Evolutionary conservation across 163 green algal genomes (phyloP), one percentile per base, ranked within the genome.

Genomic region (Prototheca cutis): DNA sequence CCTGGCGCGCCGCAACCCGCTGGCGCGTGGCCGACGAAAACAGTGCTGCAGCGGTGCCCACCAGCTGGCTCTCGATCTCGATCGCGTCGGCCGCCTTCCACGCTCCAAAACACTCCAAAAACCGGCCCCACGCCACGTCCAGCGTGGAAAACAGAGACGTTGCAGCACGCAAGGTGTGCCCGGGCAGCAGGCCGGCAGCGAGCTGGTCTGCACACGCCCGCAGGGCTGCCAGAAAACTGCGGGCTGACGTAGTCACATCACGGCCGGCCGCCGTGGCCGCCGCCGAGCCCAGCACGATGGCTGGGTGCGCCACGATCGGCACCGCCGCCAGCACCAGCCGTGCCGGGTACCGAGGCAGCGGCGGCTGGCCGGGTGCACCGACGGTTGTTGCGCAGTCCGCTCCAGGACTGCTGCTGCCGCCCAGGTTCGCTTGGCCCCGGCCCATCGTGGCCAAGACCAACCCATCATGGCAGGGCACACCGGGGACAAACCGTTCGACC

Each of bases 31-130:
- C 77, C 53, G 72, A 86, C 21, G 23, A 52, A 75, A 94, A 75
- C 72, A 95, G 72, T 63, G 85, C 71, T 19, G 76, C 80, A 0
- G 86, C 86, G 66, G 84, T 76, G 23, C 70, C 27, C 24, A 91
- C 70, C 13, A 94, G 71, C 48, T 90, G 78, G 1, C 51, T 53
- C 69, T 90, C 75, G 39, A 81, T 53, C 65, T 53, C 87, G 60
- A 21, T 64, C 65, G 85, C 80, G 62, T 94, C 81, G 27, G 79
- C 75, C 40, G 70, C 72, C 80, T 95, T 95, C 88, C 88, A 95
- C 18, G 81, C 82, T 48, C 82, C 78, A 76, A 95, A 95, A 58
- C 86, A 79, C 65, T 93, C 82, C 62, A 94, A 72, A 70, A 94
- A 95, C 23, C 68, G 53, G 21, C 87, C 65, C 88, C 88, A 95